phyloP scores from a whole-genome alignment of 768 basidiomycete species.

The Mycena amicta region DNA sequence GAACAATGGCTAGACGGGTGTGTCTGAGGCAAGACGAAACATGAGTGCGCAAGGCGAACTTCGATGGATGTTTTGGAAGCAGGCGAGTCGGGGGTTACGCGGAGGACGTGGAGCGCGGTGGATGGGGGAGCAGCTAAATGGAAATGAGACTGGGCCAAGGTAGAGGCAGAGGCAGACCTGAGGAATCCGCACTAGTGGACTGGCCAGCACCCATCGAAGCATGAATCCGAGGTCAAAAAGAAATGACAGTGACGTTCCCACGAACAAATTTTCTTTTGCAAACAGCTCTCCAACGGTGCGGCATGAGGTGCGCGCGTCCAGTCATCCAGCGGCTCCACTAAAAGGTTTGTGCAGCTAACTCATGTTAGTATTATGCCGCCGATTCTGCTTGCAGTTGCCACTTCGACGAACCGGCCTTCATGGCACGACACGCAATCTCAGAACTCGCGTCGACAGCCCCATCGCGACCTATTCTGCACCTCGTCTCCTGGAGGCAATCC shows the following conservation, averaged over 20 bases:
- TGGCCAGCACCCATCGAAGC: slow-evolving; percentile 73
- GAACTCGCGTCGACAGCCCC: neutral
- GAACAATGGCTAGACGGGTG: slow-evolving; percentile 67
- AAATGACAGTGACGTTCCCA: too few species aligned
- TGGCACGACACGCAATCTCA: slow-evolving; percentile 9
- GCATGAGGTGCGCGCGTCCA: slow-evolving; percentile 53
- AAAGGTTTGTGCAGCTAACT: slow-evolving; percentile 49
- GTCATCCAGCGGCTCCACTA: neutral
- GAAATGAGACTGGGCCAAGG: slow-evolving; percentile 9
- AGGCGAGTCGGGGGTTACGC: slow-evolving; percentile 88
- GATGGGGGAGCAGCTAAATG: slow-evolving; percentile 42
- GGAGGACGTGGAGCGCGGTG: slow-evolving; percentile 81
- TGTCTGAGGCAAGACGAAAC: slow-evolving; percentile 43
- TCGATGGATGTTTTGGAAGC: slow-evolving; percentile 84
- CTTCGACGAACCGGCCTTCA: slow-evolving; percentile 28
- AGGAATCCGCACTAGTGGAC: slow-evolving; percentile 42
- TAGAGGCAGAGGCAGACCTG: slow-evolving; percentile 23
- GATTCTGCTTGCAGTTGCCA: slow-evolving; percentile 52
- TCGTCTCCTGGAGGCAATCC: neutral
- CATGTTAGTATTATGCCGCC: slow-evolving; percentile 73
- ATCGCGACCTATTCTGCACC: neutral
- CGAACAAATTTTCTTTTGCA: neutral
- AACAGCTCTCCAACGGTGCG: too few species aligned
- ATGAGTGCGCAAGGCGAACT: slow-evolving; percentile 2
- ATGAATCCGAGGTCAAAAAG: too few species aligned